Conservation (phyloP, 1,284 basidiomycete genomes). For the Cryptococcus hybrid region DNA sequence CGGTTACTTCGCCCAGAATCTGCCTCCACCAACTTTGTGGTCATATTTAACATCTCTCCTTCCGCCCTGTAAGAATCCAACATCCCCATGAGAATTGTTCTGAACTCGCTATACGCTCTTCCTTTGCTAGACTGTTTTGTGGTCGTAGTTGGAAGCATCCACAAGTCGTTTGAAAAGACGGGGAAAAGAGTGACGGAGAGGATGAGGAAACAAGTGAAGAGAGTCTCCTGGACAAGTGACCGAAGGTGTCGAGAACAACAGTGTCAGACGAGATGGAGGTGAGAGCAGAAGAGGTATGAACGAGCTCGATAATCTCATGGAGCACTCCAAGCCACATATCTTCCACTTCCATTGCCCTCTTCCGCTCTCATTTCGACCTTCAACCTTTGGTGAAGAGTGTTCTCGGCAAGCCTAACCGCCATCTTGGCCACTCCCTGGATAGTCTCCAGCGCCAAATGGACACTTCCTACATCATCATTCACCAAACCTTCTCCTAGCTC, state of each 20-base stretch:
- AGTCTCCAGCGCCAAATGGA: constrained; percentile 51
- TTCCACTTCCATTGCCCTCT: constrained; percentile 59
- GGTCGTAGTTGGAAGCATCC: constrained; percentile 50
- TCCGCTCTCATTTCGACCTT: neutral
- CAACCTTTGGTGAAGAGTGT: constrained; percentile 54
- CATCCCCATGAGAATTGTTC: constrained; percentile 82
- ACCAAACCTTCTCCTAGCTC: constrained; percentile 56
- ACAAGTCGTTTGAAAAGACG: constrained; percentile 86
- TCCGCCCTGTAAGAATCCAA: constrained; percentile 89
- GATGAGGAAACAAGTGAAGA: constrained; percentile 78
- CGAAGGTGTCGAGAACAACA: constrained; percentile 59
- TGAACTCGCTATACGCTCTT: constrained; percentile 83
- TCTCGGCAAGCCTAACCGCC: constrained; percentile 67
- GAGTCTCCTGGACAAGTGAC: constrained; percentile 77
- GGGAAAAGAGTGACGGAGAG: constrained; percentile 81
- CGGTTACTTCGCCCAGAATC: constrained; percentile 77
- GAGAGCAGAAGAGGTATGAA: constrained; percentile 63
- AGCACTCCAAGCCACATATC: constrained; percentile 90
- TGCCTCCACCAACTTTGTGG: constrained; percentile 75
- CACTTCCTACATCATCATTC: constrained; percentile 37
- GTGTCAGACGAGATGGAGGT: constrained; percentile 4
- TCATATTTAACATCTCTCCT: constrained; percentile 84
- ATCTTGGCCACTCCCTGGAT: constrained; percentile 57
- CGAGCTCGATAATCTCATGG: constrained; percentile 72
- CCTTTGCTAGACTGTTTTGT: constrained; percentile 28